A percentile compares a stretch with the other conserved stretches of the same genome.
These are phyloP conservation scores for Salicornia ramosissima DNA, from an alignment of 148 eudicot species.

Conservation along the genomic window DNA sequence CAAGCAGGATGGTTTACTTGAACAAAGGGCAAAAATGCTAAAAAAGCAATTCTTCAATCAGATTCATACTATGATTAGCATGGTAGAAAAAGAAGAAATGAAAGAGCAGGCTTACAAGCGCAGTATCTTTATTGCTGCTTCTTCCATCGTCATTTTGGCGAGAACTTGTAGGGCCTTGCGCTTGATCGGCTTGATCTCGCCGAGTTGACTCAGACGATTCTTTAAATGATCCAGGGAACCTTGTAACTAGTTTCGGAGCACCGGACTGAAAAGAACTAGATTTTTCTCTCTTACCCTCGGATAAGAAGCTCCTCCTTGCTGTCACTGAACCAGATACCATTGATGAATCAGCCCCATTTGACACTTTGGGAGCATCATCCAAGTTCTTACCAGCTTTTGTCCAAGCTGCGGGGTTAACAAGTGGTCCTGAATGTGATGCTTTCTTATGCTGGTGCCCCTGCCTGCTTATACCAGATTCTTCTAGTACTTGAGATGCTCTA, in stretches of 20 bases:
- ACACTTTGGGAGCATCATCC: constrained; percentile 59
- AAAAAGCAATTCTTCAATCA: too few relatives aligned
- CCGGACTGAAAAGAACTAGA: constrained; percentile 43
- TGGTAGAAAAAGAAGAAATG: neutral
- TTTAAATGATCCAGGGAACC: constrained; percentile 84
- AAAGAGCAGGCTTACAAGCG: constrained; percentile 51
- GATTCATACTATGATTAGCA: too few relatives aligned
- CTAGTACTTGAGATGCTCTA: constrained; percentile 57
- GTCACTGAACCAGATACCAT: constrained; percentile 42
- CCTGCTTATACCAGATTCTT: constrained; percentile 39
- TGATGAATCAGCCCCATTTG: constrained; percentile 51
- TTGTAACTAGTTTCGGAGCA: constrained; percentile 46
- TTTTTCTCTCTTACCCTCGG: constrained; percentile 56
- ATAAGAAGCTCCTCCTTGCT: constrained; percentile 52
- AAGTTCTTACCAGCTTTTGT: constrained; percentile 58
- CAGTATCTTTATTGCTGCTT: constrained; percentile 54
- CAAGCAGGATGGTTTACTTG: neutral
- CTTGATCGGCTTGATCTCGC: constrained; percentile 42
- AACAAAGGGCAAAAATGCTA: too few relatives aligned
- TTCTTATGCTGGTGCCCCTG: constrained; percentile 47
- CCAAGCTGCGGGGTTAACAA: constrained; percentile 69
- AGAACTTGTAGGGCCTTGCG: constrained; percentile 30
- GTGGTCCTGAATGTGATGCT: constrained; percentile 93
- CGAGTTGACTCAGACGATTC: constrained; percentile 51
- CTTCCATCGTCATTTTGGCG: constrained; percentile 56